Evolutionary conservation across 441 rosid species (phyloP), one percentile per base, ranked within the genome.

Genomic region (Kokia cookei): DNA sequence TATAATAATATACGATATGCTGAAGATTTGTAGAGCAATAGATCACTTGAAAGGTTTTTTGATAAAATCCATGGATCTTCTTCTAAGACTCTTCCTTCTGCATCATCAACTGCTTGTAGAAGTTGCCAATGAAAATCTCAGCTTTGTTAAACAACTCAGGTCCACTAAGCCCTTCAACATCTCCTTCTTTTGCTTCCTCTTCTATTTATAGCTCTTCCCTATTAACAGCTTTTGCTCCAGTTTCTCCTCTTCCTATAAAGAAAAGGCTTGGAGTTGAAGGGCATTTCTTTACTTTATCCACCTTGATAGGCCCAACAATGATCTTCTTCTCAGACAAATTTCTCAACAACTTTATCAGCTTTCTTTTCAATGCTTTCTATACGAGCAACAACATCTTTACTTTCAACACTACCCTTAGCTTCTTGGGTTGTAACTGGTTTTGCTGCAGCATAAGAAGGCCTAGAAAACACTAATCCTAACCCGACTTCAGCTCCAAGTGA

Each of bases 21-120:
- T 26, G 37, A 64, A 40, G 15, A 27, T 3, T 57, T 32, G 7
- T 42, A 55, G 50, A 27, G 50, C 0, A 45, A 26, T 13, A 11
- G 3, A 19, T 40, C 45, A 19, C 13, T 79, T 81, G 84, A 70
- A 80, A 83, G 35, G 89, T 82, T 80, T 80, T 84, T 75, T 83
- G 84, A 75, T 84, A 85, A 51, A 83, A 69, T 53, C 85, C 92
- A 75, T 86, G 84, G 78, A 84, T 85, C 82, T 76, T 87, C 72
- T 84, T 82, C 92, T 84, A 84, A 2, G 91, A 90, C 4, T 88
- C 92, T 78, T 86, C 91, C 77, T 89, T 87, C 67, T 90, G 93
- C 87, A 88, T 86, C 88, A 86, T 82, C 85, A 90, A 80, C 80
- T 90, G 90, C 75, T 79, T 82, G 85, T 88, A 82, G 43, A 90